These are phyloP conservation scores for Poa annua DNA, from an alignment of 176 grass and related monocot genomes.

Conservation along the genomic window DNA sequence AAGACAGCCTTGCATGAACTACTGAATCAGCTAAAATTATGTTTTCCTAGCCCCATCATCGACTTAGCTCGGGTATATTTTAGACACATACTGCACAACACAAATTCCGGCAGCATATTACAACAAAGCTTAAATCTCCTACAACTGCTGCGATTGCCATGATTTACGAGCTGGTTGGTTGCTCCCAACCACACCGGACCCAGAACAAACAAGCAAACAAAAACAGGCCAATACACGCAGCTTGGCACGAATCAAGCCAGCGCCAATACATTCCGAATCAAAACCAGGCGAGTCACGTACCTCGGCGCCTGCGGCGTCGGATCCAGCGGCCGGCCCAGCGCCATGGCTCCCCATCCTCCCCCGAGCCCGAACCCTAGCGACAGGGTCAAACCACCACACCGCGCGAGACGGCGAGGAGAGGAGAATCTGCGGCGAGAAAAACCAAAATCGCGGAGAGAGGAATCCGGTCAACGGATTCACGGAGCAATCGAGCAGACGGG, in stretches of 20 bases:
- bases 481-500: neutral
- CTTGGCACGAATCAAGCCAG: slow-evolving; percentile 6
- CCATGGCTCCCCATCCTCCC: slow-evolving; percentile 70
- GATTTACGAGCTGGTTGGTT: neutral
- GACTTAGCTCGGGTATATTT: neutral
- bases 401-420: neutral
- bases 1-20: neutral
- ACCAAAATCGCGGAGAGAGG: no score
- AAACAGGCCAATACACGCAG: neutral
- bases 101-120: neutral
- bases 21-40: neutral
- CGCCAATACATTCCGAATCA: no score
- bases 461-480: slow-evolving; percentile 23
- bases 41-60: neutral
- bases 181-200: neutral
- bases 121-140: neutral
- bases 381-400: slow-evolving; percentile 6
- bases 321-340: slow-evolving; percentile 47
- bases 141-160: neutral
- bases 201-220: neutral
- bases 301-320: slow-evolving; percentile 41
- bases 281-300: neutral
- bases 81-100: neutral
- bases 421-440: neutral
- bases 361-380: slow-evolving; percentile 31